Conservation (phyloP, 768 basidiomycete species). For the Lactarius deliciosus region DNA sequence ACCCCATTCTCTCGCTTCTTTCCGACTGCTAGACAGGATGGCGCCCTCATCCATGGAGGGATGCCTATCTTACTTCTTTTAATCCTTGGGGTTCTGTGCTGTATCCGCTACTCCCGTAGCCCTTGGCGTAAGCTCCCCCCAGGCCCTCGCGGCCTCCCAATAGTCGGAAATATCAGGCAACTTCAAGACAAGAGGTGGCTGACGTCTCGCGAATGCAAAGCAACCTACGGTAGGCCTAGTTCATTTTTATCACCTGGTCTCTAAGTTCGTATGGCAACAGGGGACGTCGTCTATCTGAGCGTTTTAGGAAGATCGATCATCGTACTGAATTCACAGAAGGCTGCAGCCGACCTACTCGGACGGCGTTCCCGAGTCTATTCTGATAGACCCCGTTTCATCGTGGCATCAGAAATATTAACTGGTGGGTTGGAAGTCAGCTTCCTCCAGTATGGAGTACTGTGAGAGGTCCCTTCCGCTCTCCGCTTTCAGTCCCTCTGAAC, state of each 20-base stretch:
- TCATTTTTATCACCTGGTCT: neutral
- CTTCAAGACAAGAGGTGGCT: slow-evolving; percentile 27
- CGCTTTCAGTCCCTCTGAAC: neutral
- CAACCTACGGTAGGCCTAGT: slow-evolving; percentile 16
- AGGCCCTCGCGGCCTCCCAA: slow-evolving; percentile 24
- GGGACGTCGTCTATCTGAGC: slow-evolving; percentile 46
- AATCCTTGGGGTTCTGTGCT: slow-evolving; percentile 5
- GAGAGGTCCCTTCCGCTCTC: neutral
- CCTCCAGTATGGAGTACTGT: slow-evolving; percentile 24
- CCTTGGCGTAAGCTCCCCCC: slow-evolving; percentile 30
- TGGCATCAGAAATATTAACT: slow-evolving; percentile 27
- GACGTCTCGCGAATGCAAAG: slow-evolving; percentile 19
- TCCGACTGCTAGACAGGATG: neutral
- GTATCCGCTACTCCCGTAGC: slow-evolving; percentile 18
- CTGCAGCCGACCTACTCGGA: slow-evolving; percentile 49
- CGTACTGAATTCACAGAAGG: slow-evolving; percentile 46
- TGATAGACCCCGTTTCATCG: slow-evolving; percentile 44
- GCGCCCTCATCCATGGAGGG: neutral
- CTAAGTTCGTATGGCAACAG: slow-evolving; percentile 20
- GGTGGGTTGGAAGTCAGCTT: slow-evolving; percentile 27
- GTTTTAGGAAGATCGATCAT: slow-evolving; percentile 47
- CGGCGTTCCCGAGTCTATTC: slow-evolving; percentile 49
- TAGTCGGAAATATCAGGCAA: slow-evolving; percentile 24
- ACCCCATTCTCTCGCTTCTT: neutral
- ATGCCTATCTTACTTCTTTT: slow-evolving; percentile 7